Evolutionary conservation across 192 early-diverging fungal species (phyloP).

Genomic region (Coemansia pectinata): DNA sequence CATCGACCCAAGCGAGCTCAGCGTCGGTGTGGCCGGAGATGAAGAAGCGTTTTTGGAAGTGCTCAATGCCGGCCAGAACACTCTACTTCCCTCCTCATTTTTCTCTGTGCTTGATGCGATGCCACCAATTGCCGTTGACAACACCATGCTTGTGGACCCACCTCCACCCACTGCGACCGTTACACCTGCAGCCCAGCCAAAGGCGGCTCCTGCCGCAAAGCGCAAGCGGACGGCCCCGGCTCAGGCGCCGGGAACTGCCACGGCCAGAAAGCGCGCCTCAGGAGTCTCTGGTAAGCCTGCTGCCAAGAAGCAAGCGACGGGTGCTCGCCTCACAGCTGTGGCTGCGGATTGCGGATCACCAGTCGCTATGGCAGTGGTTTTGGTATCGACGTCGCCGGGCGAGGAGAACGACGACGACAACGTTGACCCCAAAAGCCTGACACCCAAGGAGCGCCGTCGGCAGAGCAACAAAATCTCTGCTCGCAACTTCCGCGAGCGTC

Average conservation of each 20-base stretch:
- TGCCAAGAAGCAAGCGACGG: conserved; percentile 6
- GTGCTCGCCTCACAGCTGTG: conserved; percentile 8
- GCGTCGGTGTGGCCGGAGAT: neutral
- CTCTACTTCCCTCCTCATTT: conserved; percentile 21
- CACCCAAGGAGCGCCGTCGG: conserved; percentile 77
- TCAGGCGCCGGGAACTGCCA: neutral
- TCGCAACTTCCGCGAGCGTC: conserved; percentile 78
- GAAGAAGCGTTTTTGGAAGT: conserved; percentile 4
- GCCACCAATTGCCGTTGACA: neutral
- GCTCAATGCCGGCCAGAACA: conserved; percentile 11
- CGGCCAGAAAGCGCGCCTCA: too few species aligned
- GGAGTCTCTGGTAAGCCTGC: neutral
- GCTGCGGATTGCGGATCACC: neutral
- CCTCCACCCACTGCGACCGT: neutral
- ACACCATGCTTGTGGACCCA: conserved; percentile 31
- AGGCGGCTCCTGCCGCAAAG: neutral
- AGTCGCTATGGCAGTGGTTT: too few species aligned
- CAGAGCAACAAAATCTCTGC: conserved; percentile 87
- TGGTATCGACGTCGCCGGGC: neutral
- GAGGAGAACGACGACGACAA: conserved; percentile 27
- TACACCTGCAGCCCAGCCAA: neutral
- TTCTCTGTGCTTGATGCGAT: conserved; percentile 25
- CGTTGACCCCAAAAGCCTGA: conserved; percentile 64
- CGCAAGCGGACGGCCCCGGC: neutral
- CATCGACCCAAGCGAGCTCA: conserved; percentile 39